A percentile compares a stretch with the other conserved stretches of the same genome.
Evolutionary conservation across 1,284 basidiomycete genomes (phyloP).

Genomic region (Thelephora terrestris): DNA sequence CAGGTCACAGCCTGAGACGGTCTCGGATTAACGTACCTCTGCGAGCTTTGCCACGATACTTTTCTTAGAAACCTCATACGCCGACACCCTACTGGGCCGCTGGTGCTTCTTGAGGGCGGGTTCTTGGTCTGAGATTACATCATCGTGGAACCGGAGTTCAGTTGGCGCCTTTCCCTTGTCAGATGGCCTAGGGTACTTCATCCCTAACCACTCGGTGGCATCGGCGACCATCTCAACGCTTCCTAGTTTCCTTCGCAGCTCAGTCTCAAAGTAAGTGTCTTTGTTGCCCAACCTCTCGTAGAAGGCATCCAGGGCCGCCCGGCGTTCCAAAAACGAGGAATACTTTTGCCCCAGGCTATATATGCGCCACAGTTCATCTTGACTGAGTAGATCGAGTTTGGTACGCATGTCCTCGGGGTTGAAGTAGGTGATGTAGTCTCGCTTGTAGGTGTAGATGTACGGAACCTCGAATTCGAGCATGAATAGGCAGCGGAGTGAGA

Average conservation of each 20-base stretch:
- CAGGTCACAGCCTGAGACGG: neutral
- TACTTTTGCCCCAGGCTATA: conserved; percentile 81
- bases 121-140: conserved; percentile 41
- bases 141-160: conserved; percentile 61
- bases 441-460: conserved; percentile 89
- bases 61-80: conserved; percentile 80
- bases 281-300: conserved; percentile 55
- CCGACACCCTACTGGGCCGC: conserved; percentile 76
- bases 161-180: conserved; percentile 57
- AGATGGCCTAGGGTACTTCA: conserved; percentile 77
- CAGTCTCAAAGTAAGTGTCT: conserved; percentile 67
- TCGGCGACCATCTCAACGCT: conserved; percentile 88
- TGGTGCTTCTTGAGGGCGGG: conserved; percentile 59
- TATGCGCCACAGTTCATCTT: conserved; percentile 83
- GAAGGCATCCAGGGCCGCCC: conserved; percentile 48
- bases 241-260: conserved; percentile 53
- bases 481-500: conserved; percentile 78
- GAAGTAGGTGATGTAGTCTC: conserved; percentile 82
- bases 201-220: conserved; percentile 82
- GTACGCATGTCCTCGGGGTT: conserved; percentile 45
- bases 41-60: conserved; percentile 70
- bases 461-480: conserved; percentile 88
- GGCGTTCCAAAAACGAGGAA: conserved; percentile 72
- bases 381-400: conserved; percentile 60
- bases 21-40: conserved; percentile 37